Base-by-base conservation (phyloP, 176 grass and related monocot species). In the Avena atlantica region DNA sequence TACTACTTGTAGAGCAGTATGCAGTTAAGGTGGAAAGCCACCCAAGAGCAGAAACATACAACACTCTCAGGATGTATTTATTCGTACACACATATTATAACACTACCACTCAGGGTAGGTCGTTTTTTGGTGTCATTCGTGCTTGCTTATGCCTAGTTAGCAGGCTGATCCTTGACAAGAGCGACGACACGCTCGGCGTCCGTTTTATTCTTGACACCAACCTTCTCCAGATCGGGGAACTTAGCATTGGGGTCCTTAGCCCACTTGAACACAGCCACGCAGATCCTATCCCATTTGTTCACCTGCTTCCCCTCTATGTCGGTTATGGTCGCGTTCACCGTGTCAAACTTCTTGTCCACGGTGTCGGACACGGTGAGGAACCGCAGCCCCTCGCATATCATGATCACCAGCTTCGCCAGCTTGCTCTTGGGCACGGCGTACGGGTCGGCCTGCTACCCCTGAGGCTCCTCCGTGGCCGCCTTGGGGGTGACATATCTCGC, bases 261-360 rank as follows among this genome's bases (percentile, higher is more conserved):
- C 82, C 82, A 84, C 5, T 3, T 48, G 21, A 74, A 8, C 2
- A 58, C 15, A 2, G 82, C 82, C 4, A 2, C 9, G 1, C 53
- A 84, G 70, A 84, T 84, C 56, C 27, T 49, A 0, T 75, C 70
- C 82, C 82, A 84, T 63, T 84, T 63, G 1, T 74, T 17, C 82
- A 84, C 82, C 53, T 84, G 82, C 1, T 84, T 74, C 36, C 53
- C 70, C 55, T 74, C 14, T 2, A 60, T 7, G 31, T 19, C 7
- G 21, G 53, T 75, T 0, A 84, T 14, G 2, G 0, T 75, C 51
- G 8, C 40, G 0, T 21, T 15, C 47, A 0, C 0, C 6, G 7
- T n/a, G 40, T 74, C 8, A 20, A 72, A 84, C n/a, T 20, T 9
- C 2, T 6, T 7, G 16, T 49, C 57, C 6, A 84, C 40, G 15